Conservation (phyloP, 805 yeast species). For the Ogataea salicorniae region DNA sequence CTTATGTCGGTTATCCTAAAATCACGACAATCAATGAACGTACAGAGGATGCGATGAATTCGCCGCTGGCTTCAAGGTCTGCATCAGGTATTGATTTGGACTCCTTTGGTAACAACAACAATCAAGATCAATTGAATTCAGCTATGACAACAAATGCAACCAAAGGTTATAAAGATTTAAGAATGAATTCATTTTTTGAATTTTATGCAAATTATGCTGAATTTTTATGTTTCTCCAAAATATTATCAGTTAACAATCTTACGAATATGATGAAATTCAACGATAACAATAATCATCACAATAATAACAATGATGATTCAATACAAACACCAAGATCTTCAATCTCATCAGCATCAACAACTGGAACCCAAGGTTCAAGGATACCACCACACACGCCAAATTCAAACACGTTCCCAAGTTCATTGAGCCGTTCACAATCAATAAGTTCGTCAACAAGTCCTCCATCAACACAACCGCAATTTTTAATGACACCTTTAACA, state of each 20-base stretch:
- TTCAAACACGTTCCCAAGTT: no score
- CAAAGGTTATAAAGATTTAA: slow-evolving; percentile 22
- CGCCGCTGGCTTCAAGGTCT: slow-evolving; percentile 1
- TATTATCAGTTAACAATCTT: slow-evolving; percentile 15
- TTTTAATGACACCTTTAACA: neutral
- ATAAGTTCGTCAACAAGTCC: no score
- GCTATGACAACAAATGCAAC: neutral
- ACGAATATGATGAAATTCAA: slow-evolving; percentile 10
- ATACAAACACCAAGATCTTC: neutral
- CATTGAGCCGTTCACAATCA: no score
- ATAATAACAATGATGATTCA: neutral
- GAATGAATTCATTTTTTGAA: slow-evolving; percentile 28
- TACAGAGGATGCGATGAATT: slow-evolving; percentile 5
- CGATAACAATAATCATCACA: neutral
- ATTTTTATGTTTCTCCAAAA: slow-evolving; percentile 18
- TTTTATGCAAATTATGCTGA: slow-evolving; percentile 28
- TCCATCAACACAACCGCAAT: no score
- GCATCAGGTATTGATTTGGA: slow-evolving; percentile 3
- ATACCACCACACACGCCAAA: no score
- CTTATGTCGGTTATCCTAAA: slow-evolving; percentile 26
- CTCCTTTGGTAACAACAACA: neutral
- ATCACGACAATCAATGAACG: slow-evolving; percentile 14
- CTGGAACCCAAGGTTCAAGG: no score
- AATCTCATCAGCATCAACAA: neutral
- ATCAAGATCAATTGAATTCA: slow-evolving; percentile 2